Base-by-base conservation (phyloP, 1,139 yeast species). In the Taphrina betulina region DNA sequence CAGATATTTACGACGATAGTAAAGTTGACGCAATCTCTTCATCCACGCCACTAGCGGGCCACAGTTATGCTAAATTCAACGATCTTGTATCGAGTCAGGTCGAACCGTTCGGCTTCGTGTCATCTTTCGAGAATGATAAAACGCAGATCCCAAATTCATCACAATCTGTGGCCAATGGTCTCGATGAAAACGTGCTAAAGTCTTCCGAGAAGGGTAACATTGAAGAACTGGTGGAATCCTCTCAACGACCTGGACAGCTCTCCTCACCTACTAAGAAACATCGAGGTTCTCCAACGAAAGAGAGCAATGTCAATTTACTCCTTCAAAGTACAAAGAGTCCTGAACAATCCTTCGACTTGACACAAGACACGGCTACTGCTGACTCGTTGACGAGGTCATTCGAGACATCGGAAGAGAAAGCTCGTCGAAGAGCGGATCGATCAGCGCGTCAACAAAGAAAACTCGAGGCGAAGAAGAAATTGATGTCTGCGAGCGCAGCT, bases 381-480 rank as follows among this genome's bases (percentile, higher is more conserved):
- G 19, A 19, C 5, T 12, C 7, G 31, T 7, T 7, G 7, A 7
- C 7, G 31, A 12, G 12, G 31, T 12, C 7, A 26, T 26, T 26
- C 31, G 31, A 26, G 12, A 7, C 7, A 26, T 7, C 12, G 7
- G 10, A 26, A 12, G 10, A 26, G 31, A 26, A 26, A 26, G 10
- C 10, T 12, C 7, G 31, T 7, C 31, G 31, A 17, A 19, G 17
- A 8, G 29, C 26, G n/a, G 24, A 38, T 14, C 28, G 42, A 22
- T n/a, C 35, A 8, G 35, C 45, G 5, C 33, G 35, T 7, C 33
- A 41, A 28, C 35, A 26, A 28, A 19, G 45, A 28, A 43, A 43
- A 19, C 16, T 43, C 19, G n/a, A 16, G 38, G 38, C 48, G 4
- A 43, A 43, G 38, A 29, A 19, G 3, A 17, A 31, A 19, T 10